Base-by-base conservation (phyloP, 495 filamentous ascomycete species). In the Penicillium cosmopolitanum region DNA sequence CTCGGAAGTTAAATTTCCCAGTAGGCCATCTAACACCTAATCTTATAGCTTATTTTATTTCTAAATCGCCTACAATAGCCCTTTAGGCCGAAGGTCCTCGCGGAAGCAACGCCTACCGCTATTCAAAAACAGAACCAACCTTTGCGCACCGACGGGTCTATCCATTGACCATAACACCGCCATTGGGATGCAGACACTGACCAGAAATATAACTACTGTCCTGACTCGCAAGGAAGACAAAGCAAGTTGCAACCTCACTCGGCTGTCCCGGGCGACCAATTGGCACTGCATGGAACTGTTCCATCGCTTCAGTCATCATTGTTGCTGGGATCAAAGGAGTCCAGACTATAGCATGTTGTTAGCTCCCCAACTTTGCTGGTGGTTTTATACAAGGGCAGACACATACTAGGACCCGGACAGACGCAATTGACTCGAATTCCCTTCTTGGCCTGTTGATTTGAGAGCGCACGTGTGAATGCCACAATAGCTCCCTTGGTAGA, bases 391-490 rank as follows among this genome's bases (percentile, higher is more conserved):
- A n/a, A 42, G 8, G 33, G 12, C 16, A 7, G 11, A 25, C 3
- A 66, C 75, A 73, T 75, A 79, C 76, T 72, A 0, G 90, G 91
- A 0, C 92, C 92, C 0, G 92, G 91, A 23, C 89, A 90, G 3
- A 96, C 81, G 16, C 84, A 84, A 62, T 95, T 96, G 56, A 93
- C 90, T 5, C 91, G 84, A 67, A 95, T 93, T 6, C 90, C 92
- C 47, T 87, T 85, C 53, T 69, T 64, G 9, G 90, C 66, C 63
- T 87, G 84, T 69, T 94, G 89, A 69, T 92, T 95, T 40, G 87
- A 88, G 13, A 96, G 77, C 12, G 82, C 90, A 13, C 90, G 86
- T 0, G 90, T 93, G 76, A 96, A 94, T 15, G 90, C 82, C 4
- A 96, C 77, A 59, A 95, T 90, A 55, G 91, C 90, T 51, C 91